These are phyloP conservation scores for Psilocybe mexicana DNA, from an alignment of 1,284 basidiomycete genomes.

Conservation along the genomic window DNA sequence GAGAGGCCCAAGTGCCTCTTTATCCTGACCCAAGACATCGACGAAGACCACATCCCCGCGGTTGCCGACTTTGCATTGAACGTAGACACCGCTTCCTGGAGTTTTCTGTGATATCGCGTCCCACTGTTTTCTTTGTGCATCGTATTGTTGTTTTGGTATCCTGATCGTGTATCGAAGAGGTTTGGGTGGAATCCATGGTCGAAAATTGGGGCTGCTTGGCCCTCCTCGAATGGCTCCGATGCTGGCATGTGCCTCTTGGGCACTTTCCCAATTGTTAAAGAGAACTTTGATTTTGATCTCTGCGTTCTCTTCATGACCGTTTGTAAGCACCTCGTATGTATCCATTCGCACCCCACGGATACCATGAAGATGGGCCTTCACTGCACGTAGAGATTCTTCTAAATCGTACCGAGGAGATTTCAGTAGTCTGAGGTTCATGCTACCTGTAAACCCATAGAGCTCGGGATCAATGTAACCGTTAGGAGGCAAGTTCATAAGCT, in stretches of 20 bases:
- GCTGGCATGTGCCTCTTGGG: slow-evolving; percentile 35
- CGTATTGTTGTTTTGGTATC: slow-evolving; percentile 49
- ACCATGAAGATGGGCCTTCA: slow-evolving; percentile 20
- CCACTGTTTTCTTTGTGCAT: slow-evolving; percentile 51
- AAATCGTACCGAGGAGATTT: slow-evolving; percentile 22
- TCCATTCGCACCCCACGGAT: slow-evolving; percentile 20
- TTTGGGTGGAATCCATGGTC: slow-evolving; percentile 38
- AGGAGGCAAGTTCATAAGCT: slow-evolving; percentile 33
- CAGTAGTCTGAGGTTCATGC: slow-evolving; percentile 14
- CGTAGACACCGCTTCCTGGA: slow-evolving; percentile 26
- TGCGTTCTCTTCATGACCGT: slow-evolving; percentile 6
- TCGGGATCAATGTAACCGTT: slow-evolving; percentile 16
- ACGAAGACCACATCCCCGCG: slow-evolving; percentile 30
- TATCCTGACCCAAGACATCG: slow-evolving; percentile 40
- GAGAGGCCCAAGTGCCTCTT: slow-evolving; percentile 50
- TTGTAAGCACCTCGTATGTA: slow-evolving; percentile 15
- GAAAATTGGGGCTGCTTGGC: slow-evolving; percentile 19
- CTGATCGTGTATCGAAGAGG: slow-evolving; percentile 47
- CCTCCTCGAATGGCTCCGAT: slow-evolving; percentile 31
- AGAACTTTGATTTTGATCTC: slow-evolving; percentile 33
- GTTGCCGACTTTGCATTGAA: slow-evolving; percentile 25
- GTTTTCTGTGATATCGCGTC: slow-evolving; percentile 38
- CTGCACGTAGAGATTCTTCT: slow-evolving; percentile 12
- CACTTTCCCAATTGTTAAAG: slow-evolving; percentile 50
- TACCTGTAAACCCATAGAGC: slow-evolving; percentile 11